These are phyloP conservation scores for Cyclostephanos tholiformis DNA, from an alignment of 108 stramenopile genomes.

Conservation along the genomic window DNA sequence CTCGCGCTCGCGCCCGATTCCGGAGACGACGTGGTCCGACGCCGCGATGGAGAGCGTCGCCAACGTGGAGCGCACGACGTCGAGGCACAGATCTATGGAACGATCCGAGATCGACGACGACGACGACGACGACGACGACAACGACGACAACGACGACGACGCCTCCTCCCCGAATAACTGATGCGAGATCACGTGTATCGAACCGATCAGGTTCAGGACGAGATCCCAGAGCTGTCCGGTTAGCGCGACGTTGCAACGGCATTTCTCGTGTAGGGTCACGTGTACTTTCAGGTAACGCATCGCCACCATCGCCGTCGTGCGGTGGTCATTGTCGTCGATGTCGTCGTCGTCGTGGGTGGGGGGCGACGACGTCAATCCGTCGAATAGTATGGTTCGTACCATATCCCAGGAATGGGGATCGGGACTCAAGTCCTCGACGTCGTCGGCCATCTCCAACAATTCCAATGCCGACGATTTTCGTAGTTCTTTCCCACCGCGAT, in stretches of 20 bases:
- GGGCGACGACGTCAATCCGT: slow-evolving; percentile 18
- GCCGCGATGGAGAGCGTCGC: slow-evolving; percentile 19
- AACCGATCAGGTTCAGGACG: slow-evolving; percentile 37
- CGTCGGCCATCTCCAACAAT: slow-evolving; percentile 44
- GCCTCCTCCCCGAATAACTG: neutral
- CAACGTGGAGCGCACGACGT: slow-evolving; percentile 17
- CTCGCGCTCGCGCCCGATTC: slow-evolving; percentile 38
- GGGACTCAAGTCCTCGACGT: slow-evolving; percentile 49
- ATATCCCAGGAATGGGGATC: slow-evolving; percentile 37
- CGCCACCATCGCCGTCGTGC: too few relatives aligned
- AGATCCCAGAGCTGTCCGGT: slow-evolving; percentile 36
- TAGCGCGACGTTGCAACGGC: slow-evolving; percentile 14
- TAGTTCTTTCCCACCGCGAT: neutral
- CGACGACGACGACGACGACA: neutral
- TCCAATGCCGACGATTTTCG: slow-evolving; percentile 23
- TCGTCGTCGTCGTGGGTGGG: neutral
- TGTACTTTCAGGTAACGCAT: slow-evolving; percentile 35
- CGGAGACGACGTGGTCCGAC: slow-evolving; percentile 30
- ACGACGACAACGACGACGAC: neutral
- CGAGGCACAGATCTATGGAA: slow-evolving; percentile 38
- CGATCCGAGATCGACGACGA: neutral
- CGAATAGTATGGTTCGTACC: slow-evolving; percentile 28
- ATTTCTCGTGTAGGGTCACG: slow-evolving; percentile 30
- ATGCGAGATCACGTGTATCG: slow-evolving; percentile 12
- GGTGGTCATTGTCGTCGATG: too few relatives aligned